Percentiles rank a stretch among this genome's conserved stretches.
phyloP scores from a whole-genome alignment of 1,284 basidiomycete genomes.

The Rhodotorula sp. region DNA sequence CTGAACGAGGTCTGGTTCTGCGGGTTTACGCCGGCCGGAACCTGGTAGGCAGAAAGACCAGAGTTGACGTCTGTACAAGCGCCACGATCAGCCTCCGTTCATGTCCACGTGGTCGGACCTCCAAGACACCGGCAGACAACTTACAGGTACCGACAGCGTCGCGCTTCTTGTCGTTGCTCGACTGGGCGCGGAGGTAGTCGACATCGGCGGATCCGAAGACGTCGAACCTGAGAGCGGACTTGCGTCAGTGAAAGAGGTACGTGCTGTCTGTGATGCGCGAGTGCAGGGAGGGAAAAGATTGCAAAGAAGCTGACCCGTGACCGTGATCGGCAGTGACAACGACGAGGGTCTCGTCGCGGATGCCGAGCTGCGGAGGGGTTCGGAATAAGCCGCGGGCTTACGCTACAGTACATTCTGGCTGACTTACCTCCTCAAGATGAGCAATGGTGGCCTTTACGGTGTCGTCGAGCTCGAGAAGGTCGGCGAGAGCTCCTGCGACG shows the following conservation, averaged over 20 bases:
- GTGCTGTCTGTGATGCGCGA: too few species aligned
- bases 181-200: slow-evolving; percentile 46
- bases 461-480: slow-evolving; percentile 54
- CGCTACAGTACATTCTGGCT: too few species aligned
- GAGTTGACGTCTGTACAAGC: slow-evolving; percentile 43
- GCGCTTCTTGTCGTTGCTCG: slow-evolving; percentile 50
- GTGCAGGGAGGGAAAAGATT: not conserved
- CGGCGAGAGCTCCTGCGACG: slow-evolving; percentile 43
- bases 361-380: slow-evolving; percentile 48
- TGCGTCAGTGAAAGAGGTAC: not conserved
- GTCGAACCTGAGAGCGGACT: slow-evolving; percentile 36
- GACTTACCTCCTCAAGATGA: slow-evolving; percentile 45
- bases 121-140: not conserved
- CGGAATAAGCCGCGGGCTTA: too few species aligned
- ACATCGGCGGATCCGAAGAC: slow-evolving; percentile 52
- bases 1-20: slow-evolving; percentile 46
- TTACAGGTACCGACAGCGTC: slow-evolving; percentile 50
- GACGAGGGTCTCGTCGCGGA: slow-evolving; percentile 52
- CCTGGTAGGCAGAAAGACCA: slow-evolving; percentile 48
- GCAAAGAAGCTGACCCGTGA: slow-evolving; percentile 33
- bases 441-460: slow-evolving; percentile 51
- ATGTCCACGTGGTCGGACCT: not conserved
- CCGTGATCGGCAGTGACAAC: slow-evolving; percentile 54
- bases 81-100: not conserved
- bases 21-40: slow-evolving; percentile 17